Base-by-base conservation (phyloP, 148 eudicot genomes). In the Amaranthus palmeri region DNA sequence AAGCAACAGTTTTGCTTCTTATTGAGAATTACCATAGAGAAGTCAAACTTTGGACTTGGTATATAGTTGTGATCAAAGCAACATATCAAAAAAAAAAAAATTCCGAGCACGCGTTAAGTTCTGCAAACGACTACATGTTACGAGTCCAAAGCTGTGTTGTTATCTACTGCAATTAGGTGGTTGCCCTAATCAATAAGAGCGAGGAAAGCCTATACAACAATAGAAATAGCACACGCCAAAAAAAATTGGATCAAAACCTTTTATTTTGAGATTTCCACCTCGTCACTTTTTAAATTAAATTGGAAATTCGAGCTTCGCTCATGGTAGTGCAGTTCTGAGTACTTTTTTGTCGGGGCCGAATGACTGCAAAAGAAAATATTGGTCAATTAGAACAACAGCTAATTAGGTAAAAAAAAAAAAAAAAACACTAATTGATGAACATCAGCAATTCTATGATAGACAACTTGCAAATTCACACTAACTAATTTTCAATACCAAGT, bases 341-440 rank as follows among this genome's bases (percentile, higher is more conserved):
- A 86, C 96, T 76, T 93, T 93, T 80, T 92, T 86, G 82, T 93
- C 98, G 40, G 96, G 90, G 68, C 98, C 98, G 72, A 85, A 91
- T 13, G 89, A 70, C 98, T 93, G 92, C 85, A 76, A 65, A 11
- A 68, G 48, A 70, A 43, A 4, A 67, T 40, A 44, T 40, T 25
- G 36, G 36, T 25, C 36, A 25, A 25, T 25, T 25, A 25, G 36
- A 25, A 25, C 36, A 25, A 25, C 36, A 25, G 36, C 36, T 25
- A 25, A 25, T 45, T 56, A 57, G 1, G n/a, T 14, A 5, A 45
- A 45, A 5, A 56, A 3, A 15, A 4, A 6, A 46, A 15, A 64
- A 25, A 64, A 44, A 5, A 13, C 66, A 14, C 49, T 7, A 11
- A 10, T 2, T n/a, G n/a, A 11, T 45, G 6, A 45, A 64, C 36